Base-by-base conservation (phyloP, 2,329 filamentous ascomycete genomes). In the Myrmaecium sp. region DNA sequence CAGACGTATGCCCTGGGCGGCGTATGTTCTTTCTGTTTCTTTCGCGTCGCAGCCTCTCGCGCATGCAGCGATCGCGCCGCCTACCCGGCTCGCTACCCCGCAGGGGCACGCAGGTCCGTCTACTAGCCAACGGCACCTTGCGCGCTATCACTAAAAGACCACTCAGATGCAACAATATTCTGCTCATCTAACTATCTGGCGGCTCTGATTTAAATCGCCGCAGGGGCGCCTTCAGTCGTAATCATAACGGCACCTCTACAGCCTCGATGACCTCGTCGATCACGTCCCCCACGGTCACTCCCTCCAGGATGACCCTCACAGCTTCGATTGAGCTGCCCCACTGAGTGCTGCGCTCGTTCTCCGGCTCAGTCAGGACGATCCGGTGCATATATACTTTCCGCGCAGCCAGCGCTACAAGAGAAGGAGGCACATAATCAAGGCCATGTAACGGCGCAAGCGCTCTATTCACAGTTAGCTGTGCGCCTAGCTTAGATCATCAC, bases 331-430 rank as follows among this genome's bases (percentile, higher is more conserved):
- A 72, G 48, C 86, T 94, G 0, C 89, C 89, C 72, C 91, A 98
- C 48, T 93, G 81, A 58, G 93, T 66, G 47, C 83, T 94, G 25
- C 83, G 65, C 55, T 95, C 89, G 30, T 72, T 69, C 33, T 70
- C 65, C 1, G 80, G 65, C 2, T 55, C 52, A 0, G 76, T 69
- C 29, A 94, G 65, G 9, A 67, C 52, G 17, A 98, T 71, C 6
- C 83, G 74, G 54, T 98, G 89, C 11, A 77, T 63, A 44, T 92
- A 98, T 14, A 92, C 67, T 55, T 95, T 95, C 33, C 70, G 70
- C 2, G 76, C 74, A 4, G 89, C 89, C 23, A 98, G 60, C 5
- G 65, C 70, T 12, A 94, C 74, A 14, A 95, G 65, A 1, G 81
- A 78, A 0, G 89, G 86, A 0, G 84, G 83, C 4, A 81, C 73